Evolutionary conservation across 805 yeast genomes (phyloP).

Genomic region (Saccharomycopsis guyanensis): DNA sequence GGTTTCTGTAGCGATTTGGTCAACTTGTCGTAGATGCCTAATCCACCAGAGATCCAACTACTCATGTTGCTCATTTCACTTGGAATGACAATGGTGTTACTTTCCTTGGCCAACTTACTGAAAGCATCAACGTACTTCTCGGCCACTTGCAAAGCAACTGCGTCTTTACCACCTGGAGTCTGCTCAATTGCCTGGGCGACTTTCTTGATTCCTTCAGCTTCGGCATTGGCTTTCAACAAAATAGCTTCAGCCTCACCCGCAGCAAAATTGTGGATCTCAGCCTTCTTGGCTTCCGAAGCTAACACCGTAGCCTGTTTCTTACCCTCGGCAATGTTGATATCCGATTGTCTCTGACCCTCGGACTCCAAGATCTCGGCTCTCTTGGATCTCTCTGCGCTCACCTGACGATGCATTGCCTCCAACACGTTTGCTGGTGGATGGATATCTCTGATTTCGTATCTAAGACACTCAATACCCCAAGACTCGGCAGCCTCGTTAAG

Average conservation of each 20-base stretch:
- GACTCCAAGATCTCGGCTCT: conserved; percentile 82
- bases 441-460: conserved; percentile 83
- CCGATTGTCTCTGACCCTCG: conserved; percentile 75
- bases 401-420: conserved; percentile 89
- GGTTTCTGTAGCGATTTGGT: too few relatives aligned
- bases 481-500: conserved; percentile 78
- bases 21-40: conserved; percentile 60
- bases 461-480: conserved; percentile 79
- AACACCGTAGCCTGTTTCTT: conserved; percentile 61
- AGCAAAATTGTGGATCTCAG: conserved; percentile 59
- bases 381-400: conserved; percentile 78
- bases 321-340: conserved; percentile 80
- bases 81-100: conserved; percentile 72
- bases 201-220: conserved; percentile 59
- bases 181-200: conserved; percentile 61
- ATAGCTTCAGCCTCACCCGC: conserved; percentile 69
- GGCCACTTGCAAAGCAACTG: conserved; percentile 73
- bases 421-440: conserved; percentile 81
- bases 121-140: conserved; percentile 79
- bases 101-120: conserved; percentile 73
- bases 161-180: conserved; percentile 66
- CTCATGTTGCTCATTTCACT: conserved; percentile 69
- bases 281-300: conserved; percentile 65
- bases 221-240: conserved; percentile 57
- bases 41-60: conserved; percentile 65